Base-by-base conservation (phyloP, 768 basidiomycete genomes). In the Hypsizygus marmoreus region DNA sequence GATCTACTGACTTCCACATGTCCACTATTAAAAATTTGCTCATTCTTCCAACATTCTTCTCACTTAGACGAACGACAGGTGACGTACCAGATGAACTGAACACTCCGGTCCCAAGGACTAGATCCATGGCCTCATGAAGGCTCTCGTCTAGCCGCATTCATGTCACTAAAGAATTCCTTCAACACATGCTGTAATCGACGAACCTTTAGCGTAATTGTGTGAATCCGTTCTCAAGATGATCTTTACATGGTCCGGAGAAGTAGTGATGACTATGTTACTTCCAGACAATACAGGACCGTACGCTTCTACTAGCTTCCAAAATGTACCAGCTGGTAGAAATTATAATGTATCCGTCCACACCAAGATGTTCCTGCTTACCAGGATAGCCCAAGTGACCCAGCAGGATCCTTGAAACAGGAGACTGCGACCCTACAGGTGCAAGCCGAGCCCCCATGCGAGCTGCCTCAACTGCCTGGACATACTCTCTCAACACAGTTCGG, bases 51-150 rank as follows among this genome's bases (percentile, higher is more conserved):
- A 19, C 31, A 29, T 9, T 16, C 24, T n/a, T 20, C 26, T 17
- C 34, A 14, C 13, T 23, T 20, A 23, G 16, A 25, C 36, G 26
- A 20, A 16, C 14, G 9, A 17, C 31, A 26, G 13, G 19, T 6
- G 12, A 11, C 62, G 41, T 43, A 71, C 77, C 76, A 54, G 79
- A 76, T 2, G 76, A 71, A 49, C 79, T 81, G 61, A 83, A 82
- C 5, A 82, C 72, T 5, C 82, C 81, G 0, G 66, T 72, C 9
- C 50, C 51, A 3, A 53, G 47, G 9, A 49, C 39, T 12, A 31
- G 25, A 29, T 17, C 44, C 43, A 51, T 45, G 8, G 48, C 28
- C 23, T 45, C 42, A 12, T 45, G 43, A n/a, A 50, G 42, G 19
- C 34, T 30, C 29, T 43, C 42, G 26, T 41, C 47, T 49, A 34